Evolutionary conservation across 108 stramenopile species (phyloP).

Genomic region (Schizochytrium sp.): DNA sequence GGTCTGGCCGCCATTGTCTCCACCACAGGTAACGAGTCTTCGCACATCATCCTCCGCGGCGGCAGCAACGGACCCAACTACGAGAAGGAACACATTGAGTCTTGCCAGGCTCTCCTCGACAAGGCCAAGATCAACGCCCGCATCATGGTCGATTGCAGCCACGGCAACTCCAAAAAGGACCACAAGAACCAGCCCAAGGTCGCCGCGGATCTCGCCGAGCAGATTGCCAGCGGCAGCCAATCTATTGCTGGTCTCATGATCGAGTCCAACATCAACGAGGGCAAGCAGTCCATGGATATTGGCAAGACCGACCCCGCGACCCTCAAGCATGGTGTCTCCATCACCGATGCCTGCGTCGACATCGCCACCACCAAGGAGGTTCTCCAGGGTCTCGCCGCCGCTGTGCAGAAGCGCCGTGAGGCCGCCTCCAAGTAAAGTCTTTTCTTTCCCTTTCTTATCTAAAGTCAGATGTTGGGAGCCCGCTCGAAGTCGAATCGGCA

Average conservation of each 20-base stretch:
- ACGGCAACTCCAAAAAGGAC: background rate
- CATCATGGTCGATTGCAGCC: conserved; percentile 18
- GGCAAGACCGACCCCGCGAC: background rate
- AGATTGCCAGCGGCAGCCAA: background rate
- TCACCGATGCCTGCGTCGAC: background rate
- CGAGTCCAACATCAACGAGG: conserved; percentile 3
- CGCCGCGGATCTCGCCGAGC: background rate
- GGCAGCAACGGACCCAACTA: conserved; percentile 8
- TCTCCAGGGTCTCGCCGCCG: background rate
- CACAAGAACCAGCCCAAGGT: conserved; percentile 9
- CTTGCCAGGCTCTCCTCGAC: background rate
- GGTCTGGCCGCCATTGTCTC: conserved; percentile 2
- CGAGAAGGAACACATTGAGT: background rate
- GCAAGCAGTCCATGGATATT: background rate
- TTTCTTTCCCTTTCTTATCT: no score
- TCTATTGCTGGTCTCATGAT: background rate
- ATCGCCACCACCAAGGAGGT: background rate
- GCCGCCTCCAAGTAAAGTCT: background rate
- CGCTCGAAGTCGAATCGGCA: no score
- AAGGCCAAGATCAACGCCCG: background rate
- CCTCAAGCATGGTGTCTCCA: background rate
- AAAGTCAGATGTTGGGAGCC: no score
- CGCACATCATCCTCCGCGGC: conserved; percentile 5
- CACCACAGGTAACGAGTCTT: background rate
- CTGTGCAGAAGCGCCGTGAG: conserved; percentile 1